Evolutionary conservation across 306 rosid genomes (phyloP).

Genomic region (Vigna angularis): DNA sequence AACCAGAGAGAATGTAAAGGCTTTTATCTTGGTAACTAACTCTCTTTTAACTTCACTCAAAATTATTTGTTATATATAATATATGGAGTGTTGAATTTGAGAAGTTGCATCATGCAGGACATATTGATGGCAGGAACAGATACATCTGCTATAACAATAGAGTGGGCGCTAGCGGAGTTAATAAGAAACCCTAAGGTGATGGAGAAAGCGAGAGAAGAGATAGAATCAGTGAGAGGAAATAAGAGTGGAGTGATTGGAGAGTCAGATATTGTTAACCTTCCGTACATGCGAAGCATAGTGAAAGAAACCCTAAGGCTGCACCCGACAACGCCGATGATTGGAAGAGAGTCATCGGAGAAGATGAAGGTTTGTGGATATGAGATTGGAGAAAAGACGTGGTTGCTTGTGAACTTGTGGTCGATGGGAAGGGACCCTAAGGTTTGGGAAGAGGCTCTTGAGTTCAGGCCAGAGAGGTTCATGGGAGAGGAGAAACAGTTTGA

Average conservation of each 20-base stretch:
- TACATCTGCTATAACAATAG: conserved; percentile 54
- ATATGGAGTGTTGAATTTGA: no score
- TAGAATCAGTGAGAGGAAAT: conserved; percentile 49
- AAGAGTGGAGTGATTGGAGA: conserved; percentile 60
- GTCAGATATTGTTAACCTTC: conserved; percentile 65
- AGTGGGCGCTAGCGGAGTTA: conserved; percentile 69
- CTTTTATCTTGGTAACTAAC: conserved; percentile 63
- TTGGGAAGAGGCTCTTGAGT: conserved; percentile 70
- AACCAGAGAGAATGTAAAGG: conserved; percentile 63
- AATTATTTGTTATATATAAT: no score
- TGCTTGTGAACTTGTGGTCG: conserved; percentile 70
- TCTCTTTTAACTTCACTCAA: no score
- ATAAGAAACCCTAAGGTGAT: conserved; percentile 64
- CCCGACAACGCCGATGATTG: conserved; percentile 64
- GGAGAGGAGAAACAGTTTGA: conserved; percentile 44
- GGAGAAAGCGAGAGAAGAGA: conserved; percentile 74
- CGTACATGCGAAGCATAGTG: conserved; percentile 67
- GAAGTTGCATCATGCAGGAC: conserved; percentile 44
- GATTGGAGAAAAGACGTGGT: conserved; percentile 56
- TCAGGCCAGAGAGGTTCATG: conserved; percentile 69
- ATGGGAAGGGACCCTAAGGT: conserved; percentile 65
- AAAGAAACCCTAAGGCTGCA: conserved; percentile 83
- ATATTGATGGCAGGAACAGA: conserved; percentile 63
- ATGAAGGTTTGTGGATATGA: conserved; percentile 56
- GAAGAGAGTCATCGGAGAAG: conserved; percentile 55